Percentiles rank a stretch among this genome's conserved stretches.
phyloP scores from a whole-genome alignment of 495 filamentous ascomycete species.

The Aspergillus asperescens region DNA sequence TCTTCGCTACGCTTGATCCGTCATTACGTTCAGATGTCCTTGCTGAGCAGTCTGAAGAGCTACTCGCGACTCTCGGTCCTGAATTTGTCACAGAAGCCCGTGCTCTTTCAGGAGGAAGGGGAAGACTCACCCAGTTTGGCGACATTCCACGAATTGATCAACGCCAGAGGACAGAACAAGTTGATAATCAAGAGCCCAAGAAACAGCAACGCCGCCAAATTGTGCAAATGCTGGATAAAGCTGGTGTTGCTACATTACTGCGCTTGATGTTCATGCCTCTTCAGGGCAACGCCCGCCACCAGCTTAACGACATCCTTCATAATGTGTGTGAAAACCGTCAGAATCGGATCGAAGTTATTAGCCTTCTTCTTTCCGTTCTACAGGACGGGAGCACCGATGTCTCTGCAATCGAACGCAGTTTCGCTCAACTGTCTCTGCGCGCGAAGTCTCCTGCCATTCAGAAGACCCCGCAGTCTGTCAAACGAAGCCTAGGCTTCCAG shows the following conservation, averaged over 20 bases:
- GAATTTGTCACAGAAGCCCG: conserved; percentile 84
- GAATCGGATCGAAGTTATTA: conserved; percentile 91
- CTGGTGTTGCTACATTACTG: conserved; percentile 87
- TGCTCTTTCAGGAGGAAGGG: conserved; percentile 56
- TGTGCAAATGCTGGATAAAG: conserved; percentile 94
- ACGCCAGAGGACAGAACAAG: conserved; percentile 41
- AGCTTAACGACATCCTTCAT: conserved; percentile 77
- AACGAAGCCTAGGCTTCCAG: conserved; percentile 60
- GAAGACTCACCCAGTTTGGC: conserved; percentile 57
- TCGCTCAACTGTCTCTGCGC: conserved; percentile 82
- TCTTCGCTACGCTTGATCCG: conserved; percentile 86
- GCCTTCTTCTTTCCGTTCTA: conserved; percentile 85
- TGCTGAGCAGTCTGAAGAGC: conserved; percentile 85
- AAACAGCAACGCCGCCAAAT: conserved; percentile 74
- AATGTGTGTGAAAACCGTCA: conserved; percentile 91
- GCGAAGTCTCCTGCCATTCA: conserved; percentile 71
- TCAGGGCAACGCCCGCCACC: conserved; percentile 71
- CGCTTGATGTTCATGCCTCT: conserved; percentile 96
- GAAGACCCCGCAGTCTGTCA: conserved; percentile 76
- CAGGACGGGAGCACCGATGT: conserved; percentile 93
- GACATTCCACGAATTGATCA: conserved; percentile 44
- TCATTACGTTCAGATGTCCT: conserved; percentile 78
- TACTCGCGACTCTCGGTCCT: conserved; percentile 76
- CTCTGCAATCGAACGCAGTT: conserved; percentile 89
- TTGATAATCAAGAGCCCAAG: conserved; percentile 45